Base-by-base conservation (phyloP, 1,284 basidiomycete species). In the Phylloboletellus chloephorus region DNA sequence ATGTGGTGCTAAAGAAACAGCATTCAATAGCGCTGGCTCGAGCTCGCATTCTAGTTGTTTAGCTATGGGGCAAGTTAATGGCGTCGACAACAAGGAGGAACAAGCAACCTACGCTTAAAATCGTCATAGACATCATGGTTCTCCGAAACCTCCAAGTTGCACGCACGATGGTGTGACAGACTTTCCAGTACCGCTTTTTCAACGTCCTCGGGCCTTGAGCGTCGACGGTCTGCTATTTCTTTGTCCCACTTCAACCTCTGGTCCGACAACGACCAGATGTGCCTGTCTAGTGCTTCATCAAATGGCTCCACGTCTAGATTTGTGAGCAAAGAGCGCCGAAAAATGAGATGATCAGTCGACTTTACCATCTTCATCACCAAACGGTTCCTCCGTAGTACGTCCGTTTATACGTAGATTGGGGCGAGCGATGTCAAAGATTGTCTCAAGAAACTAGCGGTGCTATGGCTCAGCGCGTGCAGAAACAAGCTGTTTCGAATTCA, bases 351-450 rank as follows among this genome's bases (percentile, higher is more conserved):
- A 31, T 4, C 17, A 31, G 16, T 17, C 11, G 22, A 49, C 65
- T 39, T n/a, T 36, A 78, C 82, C 76, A 45, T 74, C 68, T 47
- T 75, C 74, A 9, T 82, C 57, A 7, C 37, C 39, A 9, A 11
- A 45, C 3, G 54, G 46, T 13, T 51, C 76, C 53, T 87, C 84
- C 44, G 81, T 77, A 48, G 82, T 81, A 44, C 81, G 78, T 10
- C 88, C 88, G 53, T 91, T 90, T 22, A 90, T 74, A 25, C 84
- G 76, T 15, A 91, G 57, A 57, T 90, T 91, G 6, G 76, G 73
- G 50, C 77, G 73, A 1, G 80, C 73, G 48, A 79, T 73, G 26
- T 71, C 69, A 51, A 88, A 82, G 24, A 79, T 75, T 16, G 59
- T 62, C 20, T 79, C 73, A 31, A 82, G 66, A 52, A 76, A 81